Base-by-base conservation (phyloP, 331 rosid genomes). In the Quercus lobata region DNA sequence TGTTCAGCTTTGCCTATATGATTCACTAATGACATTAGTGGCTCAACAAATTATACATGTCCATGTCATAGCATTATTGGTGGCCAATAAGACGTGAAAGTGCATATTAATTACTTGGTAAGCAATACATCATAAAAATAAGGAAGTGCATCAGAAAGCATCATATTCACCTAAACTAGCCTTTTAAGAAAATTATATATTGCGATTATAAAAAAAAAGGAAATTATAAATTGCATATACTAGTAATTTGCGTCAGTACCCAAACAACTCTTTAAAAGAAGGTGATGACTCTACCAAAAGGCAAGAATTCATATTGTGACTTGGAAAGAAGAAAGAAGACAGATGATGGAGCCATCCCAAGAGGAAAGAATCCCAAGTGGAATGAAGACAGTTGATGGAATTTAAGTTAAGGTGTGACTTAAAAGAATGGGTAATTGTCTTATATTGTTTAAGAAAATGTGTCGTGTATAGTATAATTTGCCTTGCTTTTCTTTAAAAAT, bases 401-500 rank as follows among this genome's bases (percentile, higher is more conserved):
- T 41, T 41, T 41, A 41, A 41, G 49, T 41, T 41, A 8, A 41
- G 11, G 14, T 2, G 14, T 41, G 12, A 41, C 49, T 41, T 41
- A 41, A 41, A 41, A 41, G 49, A 41, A 41, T 41, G 12, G 1
- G 4, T 41, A 41, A 41, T 41, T 41, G 49, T 41, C 4, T 2
- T 1, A 9, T 3, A 41, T 41, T 41, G 1, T 0, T 8, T 37
- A 37, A 37, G 10, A 37, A 8, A 37, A 2, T 37, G 3, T 8
- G 3, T 8, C 8, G 0, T 41, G 3, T 41, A 1, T 8, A 37
- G 1, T 37, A 41, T 8, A 41, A 41, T 1, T 41, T 41, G 3
- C 0, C 1, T 8, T 0, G 2, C 0, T 0, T 8, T 41, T 8
- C 1, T 2, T 41, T 41, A 41, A 41, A 41, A 41, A 2, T 8